A percentile compares a stretch with the other conserved stretches of the same genome.
These are phyloP conservation scores for Alnus glutinosa DNA, from an alignment of 306 rosid genomes.

Conservation along the genomic window DNA sequence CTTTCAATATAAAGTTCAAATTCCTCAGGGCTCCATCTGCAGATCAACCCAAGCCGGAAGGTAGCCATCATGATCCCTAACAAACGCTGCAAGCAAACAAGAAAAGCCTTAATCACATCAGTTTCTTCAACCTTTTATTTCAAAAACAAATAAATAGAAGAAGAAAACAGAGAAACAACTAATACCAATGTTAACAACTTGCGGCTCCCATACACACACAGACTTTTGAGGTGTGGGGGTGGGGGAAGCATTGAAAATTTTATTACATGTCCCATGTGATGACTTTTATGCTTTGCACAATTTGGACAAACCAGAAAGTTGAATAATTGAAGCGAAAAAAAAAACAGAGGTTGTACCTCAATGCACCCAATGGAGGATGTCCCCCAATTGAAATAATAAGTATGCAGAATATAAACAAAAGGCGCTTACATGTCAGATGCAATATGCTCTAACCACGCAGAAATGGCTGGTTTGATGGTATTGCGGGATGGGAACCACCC, in stretches of 20 bases:
- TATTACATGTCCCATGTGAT: too few relatives aligned
- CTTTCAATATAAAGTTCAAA: constrained; percentile 68
- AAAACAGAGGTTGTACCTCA: background rate
- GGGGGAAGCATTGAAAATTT: background rate
- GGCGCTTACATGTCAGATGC: background rate
- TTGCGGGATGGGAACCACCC: background rate
- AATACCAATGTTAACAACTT: background rate
- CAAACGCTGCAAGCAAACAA: constrained; percentile 57
- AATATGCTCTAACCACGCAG: background rate
- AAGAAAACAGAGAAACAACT: background rate
- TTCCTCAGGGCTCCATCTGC: constrained; percentile 82
- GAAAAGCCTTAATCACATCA: constrained; percentile 10
- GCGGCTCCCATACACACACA: too few relatives aligned
- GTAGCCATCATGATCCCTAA: constrained; percentile 79
- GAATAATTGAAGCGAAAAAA: background rate
- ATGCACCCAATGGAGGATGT: background rate
- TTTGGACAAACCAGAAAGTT: background rate
- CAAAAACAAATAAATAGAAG: background rate
- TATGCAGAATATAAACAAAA: background rate
- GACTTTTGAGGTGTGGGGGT: background rate
- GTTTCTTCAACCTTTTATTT: background rate
- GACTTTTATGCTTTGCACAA: background rate
- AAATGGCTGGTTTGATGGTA: background rate
- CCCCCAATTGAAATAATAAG: background rate
- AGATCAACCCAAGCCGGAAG: constrained; percentile 67